These are phyloP conservation scores for Phaeotremella skinneri DNA, from an alignment of 768 basidiomycete genomes.

Conservation along the genomic window DNA sequence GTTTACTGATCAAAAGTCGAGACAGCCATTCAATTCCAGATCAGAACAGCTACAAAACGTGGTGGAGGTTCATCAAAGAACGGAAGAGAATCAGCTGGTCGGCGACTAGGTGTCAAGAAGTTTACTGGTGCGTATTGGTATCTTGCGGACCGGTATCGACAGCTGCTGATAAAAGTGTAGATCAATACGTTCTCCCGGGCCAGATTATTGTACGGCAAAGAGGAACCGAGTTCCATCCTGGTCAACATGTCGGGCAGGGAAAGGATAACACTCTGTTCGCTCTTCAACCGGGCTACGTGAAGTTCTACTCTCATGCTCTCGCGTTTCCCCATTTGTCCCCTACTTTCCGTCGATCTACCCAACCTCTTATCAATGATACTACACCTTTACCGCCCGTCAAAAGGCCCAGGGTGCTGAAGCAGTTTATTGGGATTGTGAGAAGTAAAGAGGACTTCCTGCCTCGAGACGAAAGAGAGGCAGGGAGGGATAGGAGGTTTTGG, in stretches of 20 bases:
- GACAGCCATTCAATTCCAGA: conserved; percentile 52
- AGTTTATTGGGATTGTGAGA: conserved; percentile 71
- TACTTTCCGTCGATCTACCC: conserved; percentile 23
- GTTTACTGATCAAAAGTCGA: not conserved
- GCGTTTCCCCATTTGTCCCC: conserved; percentile 31
- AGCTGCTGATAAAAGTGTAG: conserved; percentile 54
- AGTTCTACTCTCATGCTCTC: conserved; percentile 65
- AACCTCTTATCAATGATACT: conserved; percentile 8
- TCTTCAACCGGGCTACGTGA: conserved; percentile 81
- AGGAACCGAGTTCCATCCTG: conserved; percentile 87
- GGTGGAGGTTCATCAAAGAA: conserved; percentile 93
- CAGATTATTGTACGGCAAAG: conserved; percentile 95
- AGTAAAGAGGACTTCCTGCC: conserved; percentile 81
- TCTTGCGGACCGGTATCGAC: not conserved
- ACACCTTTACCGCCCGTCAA: conserved; percentile 26
- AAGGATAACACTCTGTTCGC: conserved; percentile 95
- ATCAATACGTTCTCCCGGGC: conserved; percentile 86
- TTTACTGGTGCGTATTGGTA: conserved; percentile 69
- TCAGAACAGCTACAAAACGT: conserved; percentile 92
- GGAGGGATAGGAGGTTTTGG: conserved; percentile 78
- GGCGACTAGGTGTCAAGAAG: conserved; percentile 91
- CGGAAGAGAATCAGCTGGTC: conserved; percentile 86
- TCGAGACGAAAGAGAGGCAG: conserved; percentile 67
- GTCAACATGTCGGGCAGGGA: conserved; percentile 88
- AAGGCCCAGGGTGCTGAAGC: conserved; percentile 39